A percentile compares a stretch with the other conserved stretches of the same genome.
These are phyloP conservation scores for Glaciozyma martinii DNA, from an alignment of 768 basidiomycete species.

Conservation along the genomic window DNA sequence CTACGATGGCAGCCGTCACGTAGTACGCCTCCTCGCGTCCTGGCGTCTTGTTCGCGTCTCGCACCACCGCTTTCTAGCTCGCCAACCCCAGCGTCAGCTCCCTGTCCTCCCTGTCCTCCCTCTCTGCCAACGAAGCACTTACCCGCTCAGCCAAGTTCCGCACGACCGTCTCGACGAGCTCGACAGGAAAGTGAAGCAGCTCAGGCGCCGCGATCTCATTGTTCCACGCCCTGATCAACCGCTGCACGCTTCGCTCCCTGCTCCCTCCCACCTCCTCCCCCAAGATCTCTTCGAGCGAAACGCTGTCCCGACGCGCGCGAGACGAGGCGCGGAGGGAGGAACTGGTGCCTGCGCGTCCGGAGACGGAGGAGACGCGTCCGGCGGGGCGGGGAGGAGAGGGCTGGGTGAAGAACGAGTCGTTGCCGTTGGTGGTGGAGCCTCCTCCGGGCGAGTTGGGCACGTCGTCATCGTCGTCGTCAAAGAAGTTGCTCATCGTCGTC, in stretches of 20 bases:
- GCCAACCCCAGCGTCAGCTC: neutral
- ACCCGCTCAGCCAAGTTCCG: slow-evolving; percentile 22
- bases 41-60: neutral
- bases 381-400: too few relatives aligned
- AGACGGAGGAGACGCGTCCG: too few relatives aligned
- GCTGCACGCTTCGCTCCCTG: slow-evolving; percentile 21
- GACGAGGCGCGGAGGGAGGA: slow-evolving; percentile 4
- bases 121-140: neutral
- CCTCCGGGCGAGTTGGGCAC: too few relatives aligned
- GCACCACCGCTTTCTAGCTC: slow-evolving; percentile 24
- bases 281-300: slow-evolving; percentile 20
- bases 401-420: too few relatives aligned
- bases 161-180: slow-evolving; percentile 25
- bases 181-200: slow-evolving; percentile 18
- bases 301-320: slow-evolving; percentile 15
- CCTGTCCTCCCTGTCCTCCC: neutral
- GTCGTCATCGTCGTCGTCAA: too few relatives aligned
- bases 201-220: slow-evolving; percentile 33
- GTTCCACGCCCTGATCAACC: slow-evolving; percentile 26
- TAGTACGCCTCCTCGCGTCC: slow-evolving; percentile 22
- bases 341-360: neutral
- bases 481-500: too few relatives aligned
- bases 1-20: slow-evolving; percentile 9
- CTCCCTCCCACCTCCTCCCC: neutral
- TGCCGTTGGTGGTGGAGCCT: too few relatives aligned